Percentiles rank a stretch among this genome's conserved stretches.
phyloP scores from a whole-genome alignment of 495 filamentous ascomycete genomes.

The Aspergillus coremiiformis region DNA sequence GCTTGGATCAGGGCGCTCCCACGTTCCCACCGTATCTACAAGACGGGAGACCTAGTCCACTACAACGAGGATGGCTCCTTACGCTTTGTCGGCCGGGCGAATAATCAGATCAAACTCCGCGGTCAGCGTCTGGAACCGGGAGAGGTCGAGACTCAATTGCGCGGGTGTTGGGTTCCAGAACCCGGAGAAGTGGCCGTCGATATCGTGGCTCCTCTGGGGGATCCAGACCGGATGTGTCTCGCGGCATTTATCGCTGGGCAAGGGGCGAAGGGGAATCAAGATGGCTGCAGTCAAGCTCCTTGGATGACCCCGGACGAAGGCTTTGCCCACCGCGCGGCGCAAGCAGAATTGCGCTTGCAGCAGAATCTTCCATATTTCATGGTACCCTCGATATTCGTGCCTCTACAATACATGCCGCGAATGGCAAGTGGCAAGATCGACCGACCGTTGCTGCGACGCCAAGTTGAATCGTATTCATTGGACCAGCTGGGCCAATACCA shows the following conservation, averaged over 20 bases:
- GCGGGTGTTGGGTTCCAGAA: not conserved
- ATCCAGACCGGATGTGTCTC: not conserved
- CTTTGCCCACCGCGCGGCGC: not conserved
- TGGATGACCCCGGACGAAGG: not conserved
- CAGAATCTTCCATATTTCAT: constrained; percentile 28
- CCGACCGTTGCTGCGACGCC: constrained; percentile 3
- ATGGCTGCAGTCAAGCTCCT: not conserved
- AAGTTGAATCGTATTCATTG: not conserved
- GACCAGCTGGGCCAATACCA: not conserved
- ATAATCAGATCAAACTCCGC: constrained; percentile 2
- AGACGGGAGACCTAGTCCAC: not conserved
- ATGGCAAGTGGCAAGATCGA: constrained; percentile 32
- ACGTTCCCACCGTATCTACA: not conserved
- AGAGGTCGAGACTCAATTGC: constrained; percentile 27
- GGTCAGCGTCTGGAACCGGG: constrained; percentile 36
- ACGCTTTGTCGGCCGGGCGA: constrained; percentile 13
- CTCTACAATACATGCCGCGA: constrained; percentile 28
- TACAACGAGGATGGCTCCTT: constrained; percentile 7
- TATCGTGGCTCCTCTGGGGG: not conserved
- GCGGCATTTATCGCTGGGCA: not conserved
- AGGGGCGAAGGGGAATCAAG: not conserved
- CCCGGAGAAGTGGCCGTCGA: not conserved
- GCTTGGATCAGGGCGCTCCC: not conserved
- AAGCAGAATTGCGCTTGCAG: not conserved
- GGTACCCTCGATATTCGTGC: constrained; percentile 32